Evolutionary conservation across 2,329 filamentous ascomycete genomes (phyloP).

Genomic region (Aureobasidium sp.): DNA sequence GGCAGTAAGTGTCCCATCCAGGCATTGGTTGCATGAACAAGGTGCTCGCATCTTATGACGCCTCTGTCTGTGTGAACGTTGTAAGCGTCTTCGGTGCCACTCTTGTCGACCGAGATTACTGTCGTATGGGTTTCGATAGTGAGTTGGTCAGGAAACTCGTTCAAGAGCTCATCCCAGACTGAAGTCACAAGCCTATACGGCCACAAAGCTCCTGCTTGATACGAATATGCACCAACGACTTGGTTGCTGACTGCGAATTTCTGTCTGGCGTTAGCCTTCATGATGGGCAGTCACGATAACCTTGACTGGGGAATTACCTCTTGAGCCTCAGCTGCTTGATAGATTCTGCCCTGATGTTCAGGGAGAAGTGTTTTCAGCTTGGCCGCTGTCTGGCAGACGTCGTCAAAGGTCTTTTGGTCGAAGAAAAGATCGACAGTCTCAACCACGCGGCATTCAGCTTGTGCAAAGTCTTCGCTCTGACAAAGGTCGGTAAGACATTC

Average conservation of each 20-base stretch:
- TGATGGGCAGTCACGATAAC: too few relatives aligned
- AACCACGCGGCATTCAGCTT: neutral
- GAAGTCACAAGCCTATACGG: neutral
- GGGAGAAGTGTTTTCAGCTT: neutral
- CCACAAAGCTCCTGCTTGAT: neutral
- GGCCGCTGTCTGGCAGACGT: neutral
- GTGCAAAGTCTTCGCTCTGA: neutral
- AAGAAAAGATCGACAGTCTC: neutral
- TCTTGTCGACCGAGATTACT: conserved; percentile 17
- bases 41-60: conserved; percentile 13
- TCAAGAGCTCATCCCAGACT: neutral
- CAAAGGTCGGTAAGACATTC: neutral
- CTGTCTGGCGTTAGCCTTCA: too few relatives aligned
- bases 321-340: neutral
- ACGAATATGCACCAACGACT: neutral
- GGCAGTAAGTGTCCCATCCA: conserved; percentile 19
- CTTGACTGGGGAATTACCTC: neutral
- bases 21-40: conserved; percentile 18
- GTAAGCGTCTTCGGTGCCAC: conserved; percentile 19
- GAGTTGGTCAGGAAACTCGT: neutral
- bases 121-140: conserved; percentile 24
- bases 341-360: neutral
- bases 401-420: neutral
- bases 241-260: neutral
- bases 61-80: conserved; percentile 15